A percentile compares a stretch with the other conserved stretches of the same genome.
Conservation (phyloP, 495 filamentous ascomycete genomes). For the Neurospora tetrasperma region DNA sequence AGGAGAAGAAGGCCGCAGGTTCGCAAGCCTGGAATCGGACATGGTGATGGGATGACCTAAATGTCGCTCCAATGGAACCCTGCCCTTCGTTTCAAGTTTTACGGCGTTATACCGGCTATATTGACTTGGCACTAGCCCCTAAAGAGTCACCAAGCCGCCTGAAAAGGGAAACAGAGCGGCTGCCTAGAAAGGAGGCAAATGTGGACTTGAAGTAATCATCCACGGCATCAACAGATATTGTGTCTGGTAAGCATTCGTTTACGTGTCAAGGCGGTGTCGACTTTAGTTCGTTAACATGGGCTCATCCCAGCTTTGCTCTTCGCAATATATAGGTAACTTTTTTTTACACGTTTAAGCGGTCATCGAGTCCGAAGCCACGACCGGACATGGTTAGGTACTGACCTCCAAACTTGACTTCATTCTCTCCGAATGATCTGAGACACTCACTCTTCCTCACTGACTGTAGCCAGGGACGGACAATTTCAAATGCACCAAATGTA, state of each 20-base stretch:
- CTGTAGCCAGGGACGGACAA: neutral
- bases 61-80: neutral
- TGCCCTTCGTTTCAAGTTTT: neutral
- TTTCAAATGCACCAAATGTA: neutral
- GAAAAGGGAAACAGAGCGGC: neutral
- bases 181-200: neutral
- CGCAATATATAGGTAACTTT: neutral
- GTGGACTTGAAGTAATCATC: neutral
- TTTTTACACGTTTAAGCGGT: neutral
- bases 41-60: neutral
- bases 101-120: neutral
- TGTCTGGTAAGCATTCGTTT: too few species aligned
- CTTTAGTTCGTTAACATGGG: too few species aligned
- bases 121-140: neutral
- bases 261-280: too few species aligned
- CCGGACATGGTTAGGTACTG: neutral
- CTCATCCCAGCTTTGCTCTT: neutral
- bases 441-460: neutral
- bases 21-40: neutral
- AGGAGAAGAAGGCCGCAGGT: neutral
- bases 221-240: neutral
- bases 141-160: neutral
- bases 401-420: neutral
- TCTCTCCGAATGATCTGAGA: neutral
- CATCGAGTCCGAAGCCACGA: neutral